Percentiles rank a stretch among this genome's conserved stretches.
These are phyloP conservation scores for Chaetomiaceae sp. DNA, from an alignment of 2,329 filamentous ascomycete species.

Conservation along the genomic window DNA sequence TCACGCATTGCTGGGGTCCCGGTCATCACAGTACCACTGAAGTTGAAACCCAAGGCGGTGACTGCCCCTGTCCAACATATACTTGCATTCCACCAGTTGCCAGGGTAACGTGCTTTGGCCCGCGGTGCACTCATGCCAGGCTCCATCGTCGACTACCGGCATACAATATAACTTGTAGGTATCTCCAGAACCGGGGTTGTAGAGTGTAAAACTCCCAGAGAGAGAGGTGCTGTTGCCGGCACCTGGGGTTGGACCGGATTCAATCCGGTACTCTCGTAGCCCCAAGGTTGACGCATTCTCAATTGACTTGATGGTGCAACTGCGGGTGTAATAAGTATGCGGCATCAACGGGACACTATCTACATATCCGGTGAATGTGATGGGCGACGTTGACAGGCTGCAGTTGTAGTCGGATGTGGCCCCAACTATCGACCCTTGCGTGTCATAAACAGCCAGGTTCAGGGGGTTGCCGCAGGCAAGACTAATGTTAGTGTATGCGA, in stretches of 20 bases:
- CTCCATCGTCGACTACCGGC: background rate
- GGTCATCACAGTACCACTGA: constrained; percentile 1
- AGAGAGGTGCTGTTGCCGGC: background rate
- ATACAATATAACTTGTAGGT: background rate
- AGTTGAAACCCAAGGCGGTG: background rate
- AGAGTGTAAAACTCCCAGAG: background rate
- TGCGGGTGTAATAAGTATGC: background rate
- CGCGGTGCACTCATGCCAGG: background rate
- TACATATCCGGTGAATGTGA: background rate
- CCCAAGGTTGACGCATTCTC: background rate
- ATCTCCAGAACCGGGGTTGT: background rate
- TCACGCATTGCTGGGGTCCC: background rate
- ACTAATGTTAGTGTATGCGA: background rate
- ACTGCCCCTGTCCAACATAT: background rate
- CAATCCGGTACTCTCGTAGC: background rate
- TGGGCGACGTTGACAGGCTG: background rate
- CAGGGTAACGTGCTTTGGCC: background rate
- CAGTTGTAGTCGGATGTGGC: background rate
- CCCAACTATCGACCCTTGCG: background rate
- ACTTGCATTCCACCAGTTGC: background rate
- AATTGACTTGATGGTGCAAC: background rate
- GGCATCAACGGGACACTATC: background rate
- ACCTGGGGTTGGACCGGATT: background rate
- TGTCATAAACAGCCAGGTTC: background rate
- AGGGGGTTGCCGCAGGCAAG: background rate